These are phyloP conservation scores for Seiridium cupressi DNA, from an alignment of 2,329 filamentous ascomycete species.

Conservation along the genomic window DNA sequence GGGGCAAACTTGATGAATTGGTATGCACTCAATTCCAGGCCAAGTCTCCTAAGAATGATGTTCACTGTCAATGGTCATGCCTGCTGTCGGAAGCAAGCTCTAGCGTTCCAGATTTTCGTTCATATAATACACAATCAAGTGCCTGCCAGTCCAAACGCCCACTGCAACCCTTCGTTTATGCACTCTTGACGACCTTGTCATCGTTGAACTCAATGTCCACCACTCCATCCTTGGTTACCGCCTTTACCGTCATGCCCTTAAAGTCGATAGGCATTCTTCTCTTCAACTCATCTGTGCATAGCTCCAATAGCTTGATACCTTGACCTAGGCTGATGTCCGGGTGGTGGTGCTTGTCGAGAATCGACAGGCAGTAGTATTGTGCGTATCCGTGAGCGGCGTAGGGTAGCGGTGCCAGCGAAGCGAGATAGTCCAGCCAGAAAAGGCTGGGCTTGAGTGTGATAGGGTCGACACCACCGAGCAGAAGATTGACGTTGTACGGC, in stretches of 20 bases:
- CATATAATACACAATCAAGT: neutral
- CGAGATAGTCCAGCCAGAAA: conserved; percentile 98
- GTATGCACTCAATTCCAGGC: too few species aligned
- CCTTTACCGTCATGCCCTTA: conserved; percentile 94
- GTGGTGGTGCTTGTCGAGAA: conserved; percentile 97
- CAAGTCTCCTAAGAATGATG: too few species aligned
- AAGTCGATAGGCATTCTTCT: conserved; percentile 96
- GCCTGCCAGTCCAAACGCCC: neutral
- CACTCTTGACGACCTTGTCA: conserved; percentile 65
- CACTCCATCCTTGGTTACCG: conserved; percentile 91
- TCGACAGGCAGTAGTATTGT: conserved; percentile 98
- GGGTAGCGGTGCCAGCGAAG: conserved; percentile 80
- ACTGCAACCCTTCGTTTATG: conserved; percentile 35
- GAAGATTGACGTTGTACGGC: conserved; percentile 94
- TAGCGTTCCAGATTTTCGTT: neutral
- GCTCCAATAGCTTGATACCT: conserved; percentile 85
- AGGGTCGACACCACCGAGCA: conserved; percentile 90
- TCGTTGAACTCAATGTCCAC: conserved; percentile 83
- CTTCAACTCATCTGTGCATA: conserved; percentile 98
- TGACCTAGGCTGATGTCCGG: conserved; percentile 87
- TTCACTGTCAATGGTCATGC: too few species aligned
- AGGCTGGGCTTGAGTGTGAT: conserved; percentile 88
- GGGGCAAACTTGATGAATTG: too few species aligned
- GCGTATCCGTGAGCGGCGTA: conserved; percentile 98
- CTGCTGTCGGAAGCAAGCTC: too few species aligned